A percentile compares a stretch with the other conserved stretches of the same genome.
phyloP scores from a whole-genome alignment of 495 filamentous ascomycete genomes.

The Neurospora sp. region DNA sequence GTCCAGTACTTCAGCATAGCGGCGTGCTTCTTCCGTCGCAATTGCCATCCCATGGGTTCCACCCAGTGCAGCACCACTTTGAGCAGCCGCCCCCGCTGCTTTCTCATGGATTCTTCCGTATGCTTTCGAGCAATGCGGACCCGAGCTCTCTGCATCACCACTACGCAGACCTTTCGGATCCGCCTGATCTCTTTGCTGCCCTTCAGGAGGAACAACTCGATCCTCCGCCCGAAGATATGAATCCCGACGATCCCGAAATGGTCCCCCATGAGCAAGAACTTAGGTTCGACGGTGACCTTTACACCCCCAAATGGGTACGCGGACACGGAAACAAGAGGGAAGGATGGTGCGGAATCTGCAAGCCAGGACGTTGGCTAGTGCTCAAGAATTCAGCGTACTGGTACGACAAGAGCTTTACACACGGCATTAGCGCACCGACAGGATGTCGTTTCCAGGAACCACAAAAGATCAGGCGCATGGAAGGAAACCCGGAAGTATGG shows the following conservation, averaged over 20 bases:
- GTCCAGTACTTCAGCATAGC: slow-evolving; percentile 32
- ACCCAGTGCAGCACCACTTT: slow-evolving; percentile 37
- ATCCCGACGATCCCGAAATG: slow-evolving; percentile 58
- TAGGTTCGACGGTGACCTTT: slow-evolving; percentile 67
- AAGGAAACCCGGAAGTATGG: slow-evolving; percentile 73
- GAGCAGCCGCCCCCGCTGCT: slow-evolving; percentile 45
- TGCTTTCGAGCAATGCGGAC: slow-evolving; percentile 59
- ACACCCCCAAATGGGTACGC: slow-evolving; percentile 69
- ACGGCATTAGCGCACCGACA: slow-evolving; percentile 70
- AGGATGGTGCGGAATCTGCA: slow-evolving; percentile 78
- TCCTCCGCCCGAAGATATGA: slow-evolving; percentile 66
- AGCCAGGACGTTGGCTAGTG: slow-evolving; percentile 70
- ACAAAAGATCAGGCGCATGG: slow-evolving; percentile 58
- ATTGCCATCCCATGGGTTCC: slow-evolving; percentile 37
- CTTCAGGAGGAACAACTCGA: slow-evolving; percentile 55
- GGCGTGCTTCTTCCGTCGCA: slow-evolving; percentile 39
- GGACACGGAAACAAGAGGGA: slow-evolving; percentile 74
- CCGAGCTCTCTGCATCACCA: slow-evolving; percentile 49
- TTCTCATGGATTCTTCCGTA: slow-evolving; percentile 55
- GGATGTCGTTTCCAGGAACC: slow-evolving; percentile 64
- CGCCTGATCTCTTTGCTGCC: slow-evolving; percentile 63
- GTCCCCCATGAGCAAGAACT: slow-evolving; percentile 64
- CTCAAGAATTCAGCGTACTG: slow-evolving; percentile 78
- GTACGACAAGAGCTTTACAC: slow-evolving; percentile 79
- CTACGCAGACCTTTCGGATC: slow-evolving; percentile 55